Evolutionary conservation across 1,139 yeast genomes (phyloP), one percentile per base, ranked within the genome.

Genomic region (Yamadazyma diddensiae): DNA sequence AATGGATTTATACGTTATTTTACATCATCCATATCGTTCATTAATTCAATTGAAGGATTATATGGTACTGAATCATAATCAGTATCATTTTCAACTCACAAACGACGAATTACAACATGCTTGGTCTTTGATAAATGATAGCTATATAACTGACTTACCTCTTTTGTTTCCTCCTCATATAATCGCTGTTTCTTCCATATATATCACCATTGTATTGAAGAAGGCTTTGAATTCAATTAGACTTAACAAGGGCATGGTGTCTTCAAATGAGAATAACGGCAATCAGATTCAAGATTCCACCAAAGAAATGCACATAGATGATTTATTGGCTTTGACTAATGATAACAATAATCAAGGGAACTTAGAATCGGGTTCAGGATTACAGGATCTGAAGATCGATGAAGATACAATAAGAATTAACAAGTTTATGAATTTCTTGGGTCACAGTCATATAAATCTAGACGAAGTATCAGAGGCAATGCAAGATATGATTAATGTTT

Each of bases 71-170:
- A 57, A 62, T 39, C 33, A 36, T 22, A 31, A 45, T 3, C 33
- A 38, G 3, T 63, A 55, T 38, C 69, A 65, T 15, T 54, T 74
- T 20, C 52, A 53, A 14, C 48, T 83, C 18, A 58, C 74, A 1
- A 72, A 79, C 2, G 92, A 83, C 34, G 97, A 90, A 49, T 54
- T 83, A 24, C 96, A 90, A 50, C 79, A 84, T 31, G 69, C 86
- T 4, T 90, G 97, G 97, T 82, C 94, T 2, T 68, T 90, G 38
- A 75, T 92, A 31, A 92, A 90, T 53, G 98, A 92, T 53, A 77
- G 92, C 43, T 90, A 84, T 55, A 80, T 87, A 30, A 86, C 96
- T 1, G 97, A 92, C 52, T 63, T 87, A 22, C 90, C 86, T 37
- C 59, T 92, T 33, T 56, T 88, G 10, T 80, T 77, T 43, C 94